phyloP scores from a whole-genome alignment of 1,284 basidiomycete species.

The Polyporus tsugae region DNA sequence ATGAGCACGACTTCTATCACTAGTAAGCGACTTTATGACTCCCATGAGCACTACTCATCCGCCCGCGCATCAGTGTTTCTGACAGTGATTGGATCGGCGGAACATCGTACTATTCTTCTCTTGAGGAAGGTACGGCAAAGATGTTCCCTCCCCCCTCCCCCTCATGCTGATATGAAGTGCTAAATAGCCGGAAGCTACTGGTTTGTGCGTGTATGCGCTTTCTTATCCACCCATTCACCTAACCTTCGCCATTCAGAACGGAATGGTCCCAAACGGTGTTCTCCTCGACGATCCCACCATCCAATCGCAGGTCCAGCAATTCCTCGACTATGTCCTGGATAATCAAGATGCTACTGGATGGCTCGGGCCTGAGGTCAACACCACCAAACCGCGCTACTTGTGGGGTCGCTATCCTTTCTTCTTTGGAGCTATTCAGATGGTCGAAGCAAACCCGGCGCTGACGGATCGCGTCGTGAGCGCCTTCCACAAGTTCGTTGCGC shows the following conservation, averaged over 20 bases:
- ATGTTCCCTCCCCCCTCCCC: background rate
- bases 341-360: constrained; percentile 64
- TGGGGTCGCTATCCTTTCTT: constrained; percentile 69
- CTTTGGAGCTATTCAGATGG: constrained; percentile 63
- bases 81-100: constrained; percentile 65
- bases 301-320: constrained; percentile 55
- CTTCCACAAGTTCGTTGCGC: constrained; percentile 57
- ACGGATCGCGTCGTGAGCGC: constrained; percentile 55
- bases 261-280: constrained; percentile 59
- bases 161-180: background rate
- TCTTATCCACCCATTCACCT: background rate
- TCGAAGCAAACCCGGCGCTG: constrained; percentile 54
- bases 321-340: constrained; percentile 61
- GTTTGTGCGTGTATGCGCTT: constrained; percentile 53
- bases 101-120: constrained; percentile 55
- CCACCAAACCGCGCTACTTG: constrained; percentile 59
- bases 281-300: constrained; percentile 55
- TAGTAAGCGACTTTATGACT: constrained; percentile 46
- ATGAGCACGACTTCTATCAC: constrained; percentile 64
- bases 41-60: background rate
- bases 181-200: constrained; percentile 62
- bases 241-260: constrained; percentile 51
- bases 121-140: constrained; percentile 58
- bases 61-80: constrained; percentile 43
- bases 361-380: constrained; percentile 64